Evolutionary conservation across 2,329 filamentous ascomycete species (phyloP).

Genomic region (Cadophora sp.): DNA sequence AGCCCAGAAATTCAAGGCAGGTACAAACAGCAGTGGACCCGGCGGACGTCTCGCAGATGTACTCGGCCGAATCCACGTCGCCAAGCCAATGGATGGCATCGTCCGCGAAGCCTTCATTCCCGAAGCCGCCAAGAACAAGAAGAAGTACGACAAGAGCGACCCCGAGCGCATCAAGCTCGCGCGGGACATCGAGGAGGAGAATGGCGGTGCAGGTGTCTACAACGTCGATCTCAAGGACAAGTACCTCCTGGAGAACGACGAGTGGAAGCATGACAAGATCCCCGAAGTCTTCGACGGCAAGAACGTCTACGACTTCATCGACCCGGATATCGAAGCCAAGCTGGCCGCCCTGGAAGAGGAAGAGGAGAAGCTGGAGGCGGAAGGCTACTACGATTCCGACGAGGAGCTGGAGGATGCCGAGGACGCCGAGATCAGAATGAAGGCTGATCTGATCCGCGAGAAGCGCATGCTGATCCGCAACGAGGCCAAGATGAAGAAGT

Average conservation of each 20-base stretch:
- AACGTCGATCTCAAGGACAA: constrained; percentile 91
- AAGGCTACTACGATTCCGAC: constrained; percentile 93
- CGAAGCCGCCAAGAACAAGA: constrained; percentile 77
- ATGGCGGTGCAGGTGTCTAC: constrained; percentile 94
- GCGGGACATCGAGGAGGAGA: constrained; percentile 87
- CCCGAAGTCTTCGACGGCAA: constrained; percentile 94
- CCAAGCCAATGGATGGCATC: constrained; percentile 85
- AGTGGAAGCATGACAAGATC: constrained; percentile 96
- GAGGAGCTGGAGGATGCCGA: constrained; percentile 83
- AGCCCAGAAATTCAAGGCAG: constrained; percentile 93
- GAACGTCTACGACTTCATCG: constrained; percentile 97
- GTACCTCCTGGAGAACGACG: constrained; percentile 84
- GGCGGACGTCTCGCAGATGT: constrained; percentile 88
- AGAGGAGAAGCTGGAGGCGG: constrained; percentile 88
- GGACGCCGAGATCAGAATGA: constrained; percentile 85
- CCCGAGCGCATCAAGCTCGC: constrained; percentile 83
- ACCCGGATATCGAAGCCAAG: constrained; percentile 95
- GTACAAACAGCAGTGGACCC: constrained; percentile 78
- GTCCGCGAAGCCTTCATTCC: constrained; percentile 86
- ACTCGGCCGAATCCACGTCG: constrained; percentile 93
- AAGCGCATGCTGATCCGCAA: constrained; percentile 93
- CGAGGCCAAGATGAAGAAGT: constrained; percentile 93
- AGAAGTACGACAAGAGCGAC: constrained; percentile 90
- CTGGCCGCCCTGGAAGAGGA: constrained; percentile 92
- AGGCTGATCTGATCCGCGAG: constrained; percentile 94